Evolutionary conservation across 768 basidiomycete genomes (phyloP).

Genomic region (Chalciporus piperatus): DNA sequence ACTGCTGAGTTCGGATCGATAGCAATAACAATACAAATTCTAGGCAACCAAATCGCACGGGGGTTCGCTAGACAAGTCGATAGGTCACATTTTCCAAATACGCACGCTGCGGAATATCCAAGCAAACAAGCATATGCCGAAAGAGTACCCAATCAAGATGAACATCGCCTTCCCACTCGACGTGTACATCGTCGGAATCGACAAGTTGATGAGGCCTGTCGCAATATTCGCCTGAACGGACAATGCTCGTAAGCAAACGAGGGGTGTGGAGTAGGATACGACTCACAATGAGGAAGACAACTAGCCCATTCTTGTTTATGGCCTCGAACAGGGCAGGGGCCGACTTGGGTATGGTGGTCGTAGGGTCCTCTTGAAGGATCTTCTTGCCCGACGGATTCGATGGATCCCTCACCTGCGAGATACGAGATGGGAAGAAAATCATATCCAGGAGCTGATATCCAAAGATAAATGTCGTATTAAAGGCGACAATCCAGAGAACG

Average conservation of each 20-base stretch:
- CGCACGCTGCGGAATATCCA: conserved; percentile 48
- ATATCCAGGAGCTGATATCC: conserved; percentile 79
- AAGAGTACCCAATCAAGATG: conserved; percentile 61
- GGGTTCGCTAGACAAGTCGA: not conserved
- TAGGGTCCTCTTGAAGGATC: conserved; percentile 26
- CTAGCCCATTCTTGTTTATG: conserved; percentile 77
- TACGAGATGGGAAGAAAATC: conserved; percentile 53
- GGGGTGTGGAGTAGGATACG: not conserved
- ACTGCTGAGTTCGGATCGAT: not conserved
- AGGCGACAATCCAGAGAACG: conserved; percentile 84
- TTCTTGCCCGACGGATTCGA: conserved; percentile 23
- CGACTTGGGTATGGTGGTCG: conserved; percentile 12
- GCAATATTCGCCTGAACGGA: conserved; percentile 71
- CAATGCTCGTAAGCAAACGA: not conserved
- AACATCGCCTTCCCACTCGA: conserved; percentile 53
- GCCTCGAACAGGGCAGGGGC: conserved; percentile 67
- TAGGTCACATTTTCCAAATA: conserved; percentile 30
- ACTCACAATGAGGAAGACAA: conserved; percentile 79
- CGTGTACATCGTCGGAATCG: conserved; percentile 78
- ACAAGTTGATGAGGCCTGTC: conserved; percentile 83
- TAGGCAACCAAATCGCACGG: not conserved
- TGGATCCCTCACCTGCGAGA: conserved; percentile 25
- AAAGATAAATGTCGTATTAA: conserved; percentile 82
- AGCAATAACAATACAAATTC: not conserved
- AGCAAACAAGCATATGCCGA: conserved; percentile 55